Evolutionary conservation across 2,329 filamentous ascomycete species (phyloP), one percentile per base, ranked within the genome.

Genomic region (Epichloe bromicola): DNA sequence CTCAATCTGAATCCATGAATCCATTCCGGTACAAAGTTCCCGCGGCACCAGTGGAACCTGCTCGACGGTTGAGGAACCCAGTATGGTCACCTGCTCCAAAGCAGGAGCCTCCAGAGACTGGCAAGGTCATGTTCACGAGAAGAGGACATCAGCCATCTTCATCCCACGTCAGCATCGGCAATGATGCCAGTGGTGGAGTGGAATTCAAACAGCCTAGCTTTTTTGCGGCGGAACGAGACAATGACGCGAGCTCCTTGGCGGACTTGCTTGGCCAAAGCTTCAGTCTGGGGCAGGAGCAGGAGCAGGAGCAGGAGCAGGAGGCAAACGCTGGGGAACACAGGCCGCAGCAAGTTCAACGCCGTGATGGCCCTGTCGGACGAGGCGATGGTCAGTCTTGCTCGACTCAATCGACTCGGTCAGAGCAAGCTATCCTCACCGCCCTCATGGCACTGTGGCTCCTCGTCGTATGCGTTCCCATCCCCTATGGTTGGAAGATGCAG

Each of bases 21-120:
- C 78, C 82, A 1, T 88, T 89, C 60, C 83, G 80, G 73, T 85
- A 80, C 66, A 80, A 76, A 52, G 74, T 88, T 3, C 86, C 86
- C 4, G 74, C 82, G 0, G 82, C 83, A 1, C 85, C 86, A 14
- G 78, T 74, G 14, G 77, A 75, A n/a, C 82, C 83, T 20, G 81
- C 82, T 2, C 77, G 81, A 40, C 73, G 74, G 42, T 64, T 80
- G 6, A 73, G 78, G 34, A 86, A 85, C 53, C 82, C 82, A 1
- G 75, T 76, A 4, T 78, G 76, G 53, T 70, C 73, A 37, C 74
- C 79, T 0, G 66, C 75, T 1, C 67, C 83, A 26, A 69, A 70
- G 49, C 71, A 61, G 59, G 76, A 63, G 57, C 72, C 61, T 40
- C 71, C 54, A 34, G 69, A 65, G 61, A 72, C 41, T 4, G 63